A percentile compares a stretch with the other conserved stretches of the same genome.
These are phyloP conservation scores for Podila horticola DNA, from an alignment of 192 early-diverging fungal genomes.

Conservation along the genomic window DNA sequence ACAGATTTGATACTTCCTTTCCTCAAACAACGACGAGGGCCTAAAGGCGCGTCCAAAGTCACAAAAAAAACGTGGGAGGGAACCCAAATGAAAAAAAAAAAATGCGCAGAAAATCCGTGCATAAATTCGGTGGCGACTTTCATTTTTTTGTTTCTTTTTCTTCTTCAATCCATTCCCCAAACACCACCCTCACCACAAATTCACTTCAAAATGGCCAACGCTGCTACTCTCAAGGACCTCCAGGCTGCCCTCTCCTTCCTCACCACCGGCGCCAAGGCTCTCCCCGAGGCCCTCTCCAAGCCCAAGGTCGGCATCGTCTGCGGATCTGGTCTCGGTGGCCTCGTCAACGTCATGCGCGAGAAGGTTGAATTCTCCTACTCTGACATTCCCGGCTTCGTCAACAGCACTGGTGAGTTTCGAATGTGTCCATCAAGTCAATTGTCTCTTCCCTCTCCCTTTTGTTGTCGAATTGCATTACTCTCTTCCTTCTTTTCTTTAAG, in stretches of 20 bases:
- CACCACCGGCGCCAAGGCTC: constrained; percentile 33
- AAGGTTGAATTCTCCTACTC: constrained; percentile 75
- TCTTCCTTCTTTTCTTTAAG: no score
- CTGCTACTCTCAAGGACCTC: constrained; percentile 46
- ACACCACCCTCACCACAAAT: background rate
- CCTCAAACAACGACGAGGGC: no score
- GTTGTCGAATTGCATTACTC: background rate
- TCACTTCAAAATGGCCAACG: constrained; percentile 28
- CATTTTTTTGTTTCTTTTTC: constrained; percentile 2
- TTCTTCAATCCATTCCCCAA: background rate
- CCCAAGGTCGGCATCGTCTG: constrained; percentile 85
- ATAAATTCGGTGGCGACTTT: background rate
- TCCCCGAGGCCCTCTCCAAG: constrained; percentile 45
- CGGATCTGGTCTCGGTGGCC: constrained; percentile 84
- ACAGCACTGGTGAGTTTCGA: constrained; percentile 69
- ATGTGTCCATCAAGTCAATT: background rate
- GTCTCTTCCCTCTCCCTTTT: background rate
- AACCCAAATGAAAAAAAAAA: no score
- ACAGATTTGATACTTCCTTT: no score
- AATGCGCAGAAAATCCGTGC: no score
- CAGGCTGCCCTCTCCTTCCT: constrained; percentile 37
- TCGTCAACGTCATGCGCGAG: constrained; percentile 73
- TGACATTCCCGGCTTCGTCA: constrained; percentile 88
- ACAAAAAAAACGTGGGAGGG: no score
- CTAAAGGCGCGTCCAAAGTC: no score